Conservation (phyloP, 1,139 yeast species). For the Yamadazyma sp. region DNA sequence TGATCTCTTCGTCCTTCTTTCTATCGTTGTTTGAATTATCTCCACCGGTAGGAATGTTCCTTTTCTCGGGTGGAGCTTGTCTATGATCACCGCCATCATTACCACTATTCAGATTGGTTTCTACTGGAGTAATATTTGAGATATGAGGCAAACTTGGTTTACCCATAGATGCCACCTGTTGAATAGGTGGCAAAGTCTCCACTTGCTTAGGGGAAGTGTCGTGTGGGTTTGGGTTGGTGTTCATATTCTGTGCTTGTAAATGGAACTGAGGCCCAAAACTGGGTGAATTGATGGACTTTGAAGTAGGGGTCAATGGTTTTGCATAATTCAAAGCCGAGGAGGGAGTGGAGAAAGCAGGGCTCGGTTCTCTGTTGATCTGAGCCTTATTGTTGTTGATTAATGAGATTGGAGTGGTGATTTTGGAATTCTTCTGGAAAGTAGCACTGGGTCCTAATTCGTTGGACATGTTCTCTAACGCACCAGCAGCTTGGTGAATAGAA, state of each 20-base stretch:
- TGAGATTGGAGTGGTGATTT: constrained; percentile 21
- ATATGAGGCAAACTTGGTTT: constrained; percentile 29
- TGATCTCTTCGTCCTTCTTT: constrained; percentile 39
- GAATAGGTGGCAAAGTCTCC: constrained; percentile 39
- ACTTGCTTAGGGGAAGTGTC: constrained; percentile 12
- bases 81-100: constrained; percentile 1
- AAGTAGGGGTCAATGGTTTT: constrained; percentile 15
- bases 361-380: constrained; percentile 18
- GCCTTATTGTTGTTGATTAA: constrained; percentile 25
- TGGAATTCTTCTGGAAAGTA: constrained; percentile 27
- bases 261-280: constrained; percentile 48
- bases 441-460: constrained; percentile 50
- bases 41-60: neutral
- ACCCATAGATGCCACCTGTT: constrained; percentile 21
- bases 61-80: constrained; percentile 1
- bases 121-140: constrained; percentile 16
- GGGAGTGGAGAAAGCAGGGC: constrained; percentile 32
- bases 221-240: constrained; percentile 20
- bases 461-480: constrained; percentile 60
- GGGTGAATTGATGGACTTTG: constrained; percentile 33
- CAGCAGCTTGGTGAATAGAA: constrained; percentile 50
- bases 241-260: constrained; percentile 9
- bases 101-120: neutral
- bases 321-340: constrained; percentile 32
- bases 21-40: constrained; percentile 2